Percentiles rank a stretch among this genome's conserved stretches.
phyloP scores from a whole-genome alignment of 129 eudicot species.

The Solidago caesia region DNA sequence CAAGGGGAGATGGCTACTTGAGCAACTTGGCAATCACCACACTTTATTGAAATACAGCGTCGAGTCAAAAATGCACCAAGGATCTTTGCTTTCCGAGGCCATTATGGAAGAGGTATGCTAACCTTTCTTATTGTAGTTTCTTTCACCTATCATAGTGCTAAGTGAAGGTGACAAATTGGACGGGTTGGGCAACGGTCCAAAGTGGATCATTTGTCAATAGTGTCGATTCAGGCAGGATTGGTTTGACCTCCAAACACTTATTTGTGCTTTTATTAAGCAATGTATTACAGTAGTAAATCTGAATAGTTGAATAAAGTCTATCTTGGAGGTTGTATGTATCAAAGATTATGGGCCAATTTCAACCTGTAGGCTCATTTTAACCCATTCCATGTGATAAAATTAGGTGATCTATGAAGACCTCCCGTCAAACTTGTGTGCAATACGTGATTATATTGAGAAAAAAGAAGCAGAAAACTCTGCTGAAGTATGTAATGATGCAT shows the following conservation, averaged over 20 bases:
- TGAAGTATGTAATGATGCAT: slow-evolving; percentile 27
- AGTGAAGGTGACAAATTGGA: neutral
- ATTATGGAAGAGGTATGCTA: slow-evolving; percentile 89
- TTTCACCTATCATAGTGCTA: slow-evolving; percentile 2
- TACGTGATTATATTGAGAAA: slow-evolving; percentile 79
- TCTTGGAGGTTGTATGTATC: neutral
- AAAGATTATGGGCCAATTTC: slow-evolving; percentile 10
- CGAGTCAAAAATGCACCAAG: slow-evolving; percentile 90
- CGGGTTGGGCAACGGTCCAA: neutral
- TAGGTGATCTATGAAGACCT: slow-evolving; percentile 97
- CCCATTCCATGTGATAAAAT: neutral
- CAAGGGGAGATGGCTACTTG: slow-evolving; percentile 77
- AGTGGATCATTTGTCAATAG: neutral
- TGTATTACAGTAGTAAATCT: neutral
- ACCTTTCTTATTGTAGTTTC: neutral
- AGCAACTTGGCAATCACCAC: slow-evolving; percentile 90
- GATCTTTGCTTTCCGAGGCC: slow-evolving; percentile 92
- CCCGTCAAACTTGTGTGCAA: slow-evolving; percentile 92
- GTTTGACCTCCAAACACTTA: neutral
- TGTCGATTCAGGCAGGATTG: neutral
- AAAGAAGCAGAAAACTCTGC: slow-evolving; percentile 36
- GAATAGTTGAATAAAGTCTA: neutral
- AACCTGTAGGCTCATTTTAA: neutral
- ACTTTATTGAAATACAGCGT: slow-evolving; percentile 83
- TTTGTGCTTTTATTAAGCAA: neutral